Percentiles rank a stretch among this genome's conserved stretches.
These are phyloP conservation scores for Backusella parvicylindrica DNA, from an alignment of 192 early-diverging fungal genomes.

Conservation along the genomic window DNA sequence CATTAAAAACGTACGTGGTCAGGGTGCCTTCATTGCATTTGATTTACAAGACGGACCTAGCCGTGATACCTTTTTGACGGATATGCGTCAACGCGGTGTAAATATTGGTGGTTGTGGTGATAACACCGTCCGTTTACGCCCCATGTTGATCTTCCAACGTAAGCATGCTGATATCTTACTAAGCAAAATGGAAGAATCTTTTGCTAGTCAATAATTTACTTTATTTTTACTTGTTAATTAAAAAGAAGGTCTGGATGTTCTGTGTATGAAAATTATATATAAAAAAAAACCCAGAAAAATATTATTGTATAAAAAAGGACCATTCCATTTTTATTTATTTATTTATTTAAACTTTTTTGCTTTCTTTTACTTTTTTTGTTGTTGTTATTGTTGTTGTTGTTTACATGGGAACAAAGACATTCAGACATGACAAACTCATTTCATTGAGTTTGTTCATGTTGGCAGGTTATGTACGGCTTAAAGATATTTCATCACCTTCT, in stretches of 20 bases:
- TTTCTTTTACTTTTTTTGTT: not conserved
- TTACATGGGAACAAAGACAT: not conserved
- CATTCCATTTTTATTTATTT: not conserved
- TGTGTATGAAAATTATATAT: not conserved
- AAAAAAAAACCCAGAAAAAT: not conserved
- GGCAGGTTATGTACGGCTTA: constrained; percentile 38
- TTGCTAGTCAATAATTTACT: not conserved
- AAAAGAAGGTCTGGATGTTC: not conserved
- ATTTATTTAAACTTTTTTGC: not conserved
- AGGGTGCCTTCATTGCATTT: constrained; percentile 70
- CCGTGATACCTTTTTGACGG: constrained; percentile 50
- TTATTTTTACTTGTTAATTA: not conserved
- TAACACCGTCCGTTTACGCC: constrained; percentile 56
- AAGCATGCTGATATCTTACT: constrained; percentile 67
- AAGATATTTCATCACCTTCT: constrained; percentile 38
- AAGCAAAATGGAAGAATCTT: constrained; percentile 47
- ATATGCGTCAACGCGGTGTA: constrained; percentile 58
- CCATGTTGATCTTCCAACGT: constrained; percentile 68
- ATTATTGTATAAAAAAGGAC: not conserved
- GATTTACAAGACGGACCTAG: constrained; percentile 48
- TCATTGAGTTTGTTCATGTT: constrained; percentile 28
- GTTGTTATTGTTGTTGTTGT: not conserved
- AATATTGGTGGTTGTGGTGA: constrained; percentile 71
- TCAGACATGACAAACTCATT: constrained; percentile 19
- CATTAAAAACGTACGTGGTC: constrained; percentile 56